These are phyloP conservation scores for Scleromitrula shiraiana DNA, from an alignment of 2,329 filamentous ascomycete genomes.

Conservation along the genomic window DNA sequence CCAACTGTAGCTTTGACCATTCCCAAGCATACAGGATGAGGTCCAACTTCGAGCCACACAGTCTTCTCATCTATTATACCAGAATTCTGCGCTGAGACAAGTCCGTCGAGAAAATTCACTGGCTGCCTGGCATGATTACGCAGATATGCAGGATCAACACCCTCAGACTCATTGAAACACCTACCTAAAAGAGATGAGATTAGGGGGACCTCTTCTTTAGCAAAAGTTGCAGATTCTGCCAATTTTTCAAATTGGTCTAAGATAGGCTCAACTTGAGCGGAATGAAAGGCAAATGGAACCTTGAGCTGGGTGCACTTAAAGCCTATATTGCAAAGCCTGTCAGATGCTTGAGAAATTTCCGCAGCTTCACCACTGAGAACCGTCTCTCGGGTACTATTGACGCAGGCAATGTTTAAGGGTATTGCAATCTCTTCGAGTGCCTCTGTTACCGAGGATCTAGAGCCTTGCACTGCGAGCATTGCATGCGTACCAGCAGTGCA, in stretches of 20 bases:
- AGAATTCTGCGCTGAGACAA: conserved; percentile 51
- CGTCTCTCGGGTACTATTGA: conserved; percentile 8
- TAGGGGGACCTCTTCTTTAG: conserved; percentile 47
- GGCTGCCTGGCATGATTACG: conserved; percentile 56
- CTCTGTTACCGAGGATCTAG: conserved; percentile 28
- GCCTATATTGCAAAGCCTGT: conserved; percentile 37
- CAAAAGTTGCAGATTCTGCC: conserved; percentile 45
- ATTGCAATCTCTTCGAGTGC: conserved; percentile 14
- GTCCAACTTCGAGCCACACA: conserved; percentile 66
- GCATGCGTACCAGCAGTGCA: conserved; percentile 61
- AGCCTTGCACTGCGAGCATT: conserved; percentile 52
- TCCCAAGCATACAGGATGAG: conserved; percentile 59
- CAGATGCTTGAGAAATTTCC: conserved; percentile 30
- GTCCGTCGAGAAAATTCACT: conserved; percentile 53
- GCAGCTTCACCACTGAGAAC: conserved; percentile 35
- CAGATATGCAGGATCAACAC: conserved; percentile 54
- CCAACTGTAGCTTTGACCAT: conserved; percentile 59
- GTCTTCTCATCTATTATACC: conserved; percentile 58
- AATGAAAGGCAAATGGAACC: conserved; percentile 59
- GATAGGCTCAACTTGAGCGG: conserved; percentile 54
- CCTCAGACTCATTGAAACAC: conserved; percentile 47
- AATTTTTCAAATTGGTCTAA: conserved; percentile 48
- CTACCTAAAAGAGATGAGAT: conserved; percentile 59
- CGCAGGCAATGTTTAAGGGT: conserved; percentile 7
- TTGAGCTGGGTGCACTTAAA: conserved; percentile 47